Evolutionary conservation across 2,329 filamentous ascomycete species (phyloP), one percentile per base, ranked within the genome.

Genomic region (Pezicula rhizophila): DNA sequence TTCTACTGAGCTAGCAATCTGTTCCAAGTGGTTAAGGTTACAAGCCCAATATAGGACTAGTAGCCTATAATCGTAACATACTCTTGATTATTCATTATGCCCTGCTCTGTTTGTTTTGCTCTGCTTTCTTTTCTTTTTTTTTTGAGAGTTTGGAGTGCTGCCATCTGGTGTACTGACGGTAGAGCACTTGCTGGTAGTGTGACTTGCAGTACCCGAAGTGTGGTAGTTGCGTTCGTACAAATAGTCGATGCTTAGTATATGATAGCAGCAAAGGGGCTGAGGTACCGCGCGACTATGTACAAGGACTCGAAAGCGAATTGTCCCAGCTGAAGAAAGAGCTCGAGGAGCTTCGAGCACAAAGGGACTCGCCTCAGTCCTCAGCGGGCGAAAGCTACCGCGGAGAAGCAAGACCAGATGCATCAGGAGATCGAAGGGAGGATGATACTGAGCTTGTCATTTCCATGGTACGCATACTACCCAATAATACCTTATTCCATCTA

Each of bases 231-330:
- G 50, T 54, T 51, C 48, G 43, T 18, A 48, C 47, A n/a, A 41
- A 53, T 31, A 39, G 37, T 37, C 49, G 42, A 33, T 60, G 60
- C 47, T 46, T 62, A 31, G 58, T 42, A 8, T 62, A 58, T 52
- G 45, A 60, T 43, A 49, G 54, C 2, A 52, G 54, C 12, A 62
- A 62, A 41, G 47, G 54, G 18, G 45, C 54, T n/a, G 58, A 61
- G 20, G 53, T 62, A 34, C 60, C 59, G 37, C 55, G 60, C 2
- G 48, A 56, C 45, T 62, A 61, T 45, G 48, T 62, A 2, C 52
- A 55, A 15, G 38, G 54, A 44, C 52, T 62, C 23, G 60, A 61
- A 50, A 42, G 47, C 28, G 43, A 60, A 48, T 26, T 54, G 28
- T 46, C 28, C 34, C 48, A 49, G 34, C 52, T 57, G 43, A 53